A percentile compares a stretch with the other conserved stretches of the same genome.
These are phyloP conservation scores for Laetiporus sulphureus DNA, from an alignment of 1,284 basidiomycete species.

Conservation along the genomic window DNA sequence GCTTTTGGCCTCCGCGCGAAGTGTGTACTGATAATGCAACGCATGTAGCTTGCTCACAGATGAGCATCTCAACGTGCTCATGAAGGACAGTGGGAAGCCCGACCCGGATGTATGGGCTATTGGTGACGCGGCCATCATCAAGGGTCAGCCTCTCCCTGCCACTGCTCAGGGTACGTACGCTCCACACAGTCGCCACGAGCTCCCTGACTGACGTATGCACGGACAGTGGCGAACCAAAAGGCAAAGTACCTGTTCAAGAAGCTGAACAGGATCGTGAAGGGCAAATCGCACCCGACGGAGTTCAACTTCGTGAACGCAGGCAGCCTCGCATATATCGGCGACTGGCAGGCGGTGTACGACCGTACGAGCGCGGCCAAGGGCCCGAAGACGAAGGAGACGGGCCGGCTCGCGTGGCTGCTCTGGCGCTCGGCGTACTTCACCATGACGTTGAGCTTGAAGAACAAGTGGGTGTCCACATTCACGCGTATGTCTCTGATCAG, in stretches of 20 bases:
- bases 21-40: neutral
- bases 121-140: slow-evolving; percentile 69
- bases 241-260: slow-evolving; percentile 67
- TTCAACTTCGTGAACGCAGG: slow-evolving; percentile 73
- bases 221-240: slow-evolving; percentile 73
- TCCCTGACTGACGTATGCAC: neutral
- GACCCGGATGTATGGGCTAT: slow-evolving; percentile 79
- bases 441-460: slow-evolving; percentile 69
- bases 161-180: slow-evolving; percentile 63
- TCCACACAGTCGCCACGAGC: neutral
- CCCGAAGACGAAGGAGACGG: slow-evolving; percentile 59
- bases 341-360: slow-evolving; percentile 78
- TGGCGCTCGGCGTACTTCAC: slow-evolving; percentile 82
- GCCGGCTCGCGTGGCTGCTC: slow-evolving; percentile 69
- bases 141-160: slow-evolving; percentile 65
- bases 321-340: slow-evolving; percentile 76
- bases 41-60: slow-evolving; percentile 45
- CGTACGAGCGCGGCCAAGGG: slow-evolving; percentile 44
- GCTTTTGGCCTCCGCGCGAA: neutral
- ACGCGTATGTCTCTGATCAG: neutral
- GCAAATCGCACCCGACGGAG: slow-evolving; percentile 32
- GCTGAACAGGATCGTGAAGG: slow-evolving; percentile 55
- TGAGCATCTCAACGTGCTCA: slow-evolving; percentile 54
- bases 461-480: slow-evolving; percentile 37
- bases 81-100: slow-evolving; percentile 44